phyloP scores from a whole-genome alignment of 2,329 filamentous ascomycete species.

The Alternaria angustiovoidea region DNA sequence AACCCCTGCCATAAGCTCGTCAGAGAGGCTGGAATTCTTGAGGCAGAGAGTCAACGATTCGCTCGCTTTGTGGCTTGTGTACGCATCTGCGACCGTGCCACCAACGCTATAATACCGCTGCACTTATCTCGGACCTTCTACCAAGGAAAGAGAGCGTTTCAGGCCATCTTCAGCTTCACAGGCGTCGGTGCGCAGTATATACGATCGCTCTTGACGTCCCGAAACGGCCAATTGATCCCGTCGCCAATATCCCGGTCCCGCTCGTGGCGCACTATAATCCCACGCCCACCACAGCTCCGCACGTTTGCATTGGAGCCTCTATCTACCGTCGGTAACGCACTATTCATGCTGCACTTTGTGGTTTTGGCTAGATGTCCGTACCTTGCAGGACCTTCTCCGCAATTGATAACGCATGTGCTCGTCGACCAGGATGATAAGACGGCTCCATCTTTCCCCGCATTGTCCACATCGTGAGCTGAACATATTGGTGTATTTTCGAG shows the following conservation, averaged over 20 bases:
- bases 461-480: not conserved
- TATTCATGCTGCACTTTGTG: not conserved
- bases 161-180: not conserved
- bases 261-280: conserved; percentile 1
- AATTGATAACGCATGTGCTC: not conserved
- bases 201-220: conserved; percentile 17
- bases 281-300: not conserved
- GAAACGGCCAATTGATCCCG: conserved; percentile 19
- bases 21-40: not conserved
- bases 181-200: not conserved
- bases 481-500: not conserved
- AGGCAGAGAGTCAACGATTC: not conserved
- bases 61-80: not conserved
- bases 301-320: not conserved
- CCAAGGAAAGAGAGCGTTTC: not conserved
- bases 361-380: not conserved
- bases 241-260: not conserved
- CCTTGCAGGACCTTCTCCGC: conserved; percentile 10
- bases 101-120: not conserved
- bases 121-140: not conserved
- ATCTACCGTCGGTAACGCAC: not conserved
- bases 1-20: not conserved
- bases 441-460: conserved; percentile 5
- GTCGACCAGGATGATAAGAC: not conserved
- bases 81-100: not conserved